phyloP scores from a whole-genome alignment of 352 stramenopile species.

The Pythium folliculosum region DNA sequence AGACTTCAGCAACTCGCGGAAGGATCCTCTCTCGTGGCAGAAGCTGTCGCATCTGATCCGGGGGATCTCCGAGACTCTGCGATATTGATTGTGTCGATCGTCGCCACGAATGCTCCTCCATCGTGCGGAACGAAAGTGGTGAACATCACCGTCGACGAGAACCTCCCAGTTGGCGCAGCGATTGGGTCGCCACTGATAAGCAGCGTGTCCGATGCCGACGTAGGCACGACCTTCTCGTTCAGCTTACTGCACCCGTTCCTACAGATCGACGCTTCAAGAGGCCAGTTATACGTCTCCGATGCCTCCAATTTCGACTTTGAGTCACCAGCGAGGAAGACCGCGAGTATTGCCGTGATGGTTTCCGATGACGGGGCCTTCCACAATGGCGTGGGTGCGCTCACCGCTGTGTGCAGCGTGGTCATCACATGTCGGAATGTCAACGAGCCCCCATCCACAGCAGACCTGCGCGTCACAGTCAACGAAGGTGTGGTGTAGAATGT shows the following conservation, averaged over 20 bases:
- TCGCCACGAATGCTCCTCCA: slow-evolving; percentile 26
- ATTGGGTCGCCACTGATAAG: slow-evolving; percentile 17
- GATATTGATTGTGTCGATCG: slow-evolving; percentile 10
- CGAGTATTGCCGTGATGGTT: slow-evolving; percentile 26
- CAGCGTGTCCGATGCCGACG: slow-evolving; percentile 24
- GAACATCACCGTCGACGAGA: slow-evolving; percentile 24
- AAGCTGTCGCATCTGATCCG: slow-evolving; percentile 19
- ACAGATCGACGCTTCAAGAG: slow-evolving; percentile 11
- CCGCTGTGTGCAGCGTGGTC: slow-evolving; percentile 19
- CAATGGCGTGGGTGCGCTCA: slow-evolving; percentile 22
- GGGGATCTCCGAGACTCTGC: slow-evolving; percentile 14
- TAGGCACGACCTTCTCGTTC: slow-evolving; percentile 30
- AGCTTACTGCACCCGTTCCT: slow-evolving; percentile 30
- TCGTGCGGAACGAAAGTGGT: slow-evolving; percentile 18
- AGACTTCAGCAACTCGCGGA: slow-evolving; percentile 23
- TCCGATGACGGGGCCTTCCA: slow-evolving; percentile 33
- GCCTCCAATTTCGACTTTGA: slow-evolving; percentile 33
- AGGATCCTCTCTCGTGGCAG: slow-evolving; percentile 7
- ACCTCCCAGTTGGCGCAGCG: slow-evolving; percentile 4
- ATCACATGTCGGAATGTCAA: slow-evolving; percentile 30
- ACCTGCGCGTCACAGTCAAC: slow-evolving; percentile 13
- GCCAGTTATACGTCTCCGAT: slow-evolving; percentile 28
- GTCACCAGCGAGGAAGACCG: slow-evolving; percentile 5
- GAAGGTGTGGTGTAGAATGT: slow-evolving; percentile 19
- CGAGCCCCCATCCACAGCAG: slow-evolving; percentile 25